Evolutionary conservation across 2,329 filamentous ascomycete genomes (phyloP).

Genomic region (Neofusicoccum ribis): DNA sequence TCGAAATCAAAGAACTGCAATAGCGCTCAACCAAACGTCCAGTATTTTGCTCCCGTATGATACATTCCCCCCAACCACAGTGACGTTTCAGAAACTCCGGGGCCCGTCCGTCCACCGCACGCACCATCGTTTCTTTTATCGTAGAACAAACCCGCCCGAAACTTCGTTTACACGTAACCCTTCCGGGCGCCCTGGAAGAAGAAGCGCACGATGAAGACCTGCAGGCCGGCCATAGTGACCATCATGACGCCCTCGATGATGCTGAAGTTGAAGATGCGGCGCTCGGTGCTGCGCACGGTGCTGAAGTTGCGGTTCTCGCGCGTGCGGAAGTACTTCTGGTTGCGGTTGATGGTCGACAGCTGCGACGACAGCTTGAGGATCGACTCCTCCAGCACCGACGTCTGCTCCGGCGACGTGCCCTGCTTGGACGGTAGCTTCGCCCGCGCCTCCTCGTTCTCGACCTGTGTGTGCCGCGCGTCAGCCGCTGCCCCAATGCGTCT

Average conservation of each 20-base stretch:
- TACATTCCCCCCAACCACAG: background rate
- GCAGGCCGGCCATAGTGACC: constrained; percentile 89
- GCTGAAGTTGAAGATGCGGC: constrained; percentile 95
- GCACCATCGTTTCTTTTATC: background rate
- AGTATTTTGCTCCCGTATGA: background rate
- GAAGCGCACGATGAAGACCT: constrained; percentile 97
- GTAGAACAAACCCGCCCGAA: background rate
- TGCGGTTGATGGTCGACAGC: constrained; percentile 89
- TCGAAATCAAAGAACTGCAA: too few species aligned
- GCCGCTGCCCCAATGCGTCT: background rate
- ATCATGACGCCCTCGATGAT: constrained; percentile 90
- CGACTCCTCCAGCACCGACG: constrained; percentile 83
- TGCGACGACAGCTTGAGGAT: constrained; percentile 93
- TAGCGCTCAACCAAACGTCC: background rate
- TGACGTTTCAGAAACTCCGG: background rate
- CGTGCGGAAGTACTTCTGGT: constrained; percentile 99
- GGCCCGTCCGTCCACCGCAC: background rate
- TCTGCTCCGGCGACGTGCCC: constrained; percentile 85
- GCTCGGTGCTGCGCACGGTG: constrained; percentile 94
- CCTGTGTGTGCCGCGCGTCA: constrained; percentile 51
- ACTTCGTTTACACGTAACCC: constrained; percentile 45
- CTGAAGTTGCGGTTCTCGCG: constrained; percentile 98
- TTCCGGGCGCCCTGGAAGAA: constrained; percentile 91
- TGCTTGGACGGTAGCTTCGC: constrained; percentile 83
- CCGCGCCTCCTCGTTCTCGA: constrained; percentile 81